A percentile compares a stretch with the other conserved stretches of the same genome.
Conservation (phyloP, 2,329 filamentous ascomycete species). For the Volutella citrinella region DNA sequence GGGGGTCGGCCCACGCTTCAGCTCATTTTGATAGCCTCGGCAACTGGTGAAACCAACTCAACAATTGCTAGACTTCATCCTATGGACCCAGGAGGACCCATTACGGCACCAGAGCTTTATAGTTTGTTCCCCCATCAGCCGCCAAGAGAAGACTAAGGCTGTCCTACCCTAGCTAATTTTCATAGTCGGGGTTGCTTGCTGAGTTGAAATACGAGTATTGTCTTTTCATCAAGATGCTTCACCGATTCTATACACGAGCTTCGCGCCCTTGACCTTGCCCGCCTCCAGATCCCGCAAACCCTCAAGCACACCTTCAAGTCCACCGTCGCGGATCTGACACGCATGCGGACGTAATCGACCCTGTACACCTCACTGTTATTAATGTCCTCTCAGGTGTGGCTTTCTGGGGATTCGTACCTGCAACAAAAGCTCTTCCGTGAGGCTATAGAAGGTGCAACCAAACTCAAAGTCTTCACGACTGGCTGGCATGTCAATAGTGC, state of each 20-base stretch:
- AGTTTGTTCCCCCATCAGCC: no score
- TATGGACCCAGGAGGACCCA: no score
- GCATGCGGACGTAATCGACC: background rate
- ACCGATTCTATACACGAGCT: constrained; percentile 5
- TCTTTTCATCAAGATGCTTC: constrained; percentile 2
- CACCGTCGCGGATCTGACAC: background rate
- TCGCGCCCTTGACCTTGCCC: constrained; percentile 3
- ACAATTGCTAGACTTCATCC: no score
- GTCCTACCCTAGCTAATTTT: no score
- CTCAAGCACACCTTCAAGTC: constrained; percentile 1
- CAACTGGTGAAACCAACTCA: no score
- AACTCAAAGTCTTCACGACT: constrained; percentile 4
- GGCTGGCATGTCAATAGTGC: background rate
- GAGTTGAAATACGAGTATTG: no score
- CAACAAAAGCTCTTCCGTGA: constrained; percentile 1
- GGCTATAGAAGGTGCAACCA: background rate
- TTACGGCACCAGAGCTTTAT: no score
- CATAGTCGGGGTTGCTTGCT: no score
- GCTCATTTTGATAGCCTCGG: no score
- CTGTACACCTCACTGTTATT: background rate
- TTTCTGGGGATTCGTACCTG: constrained; percentile 2
- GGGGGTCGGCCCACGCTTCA: no score
- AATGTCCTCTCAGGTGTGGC: no score
- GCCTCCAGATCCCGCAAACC: constrained; percentile 3
- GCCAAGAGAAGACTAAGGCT: no score